Evolutionary conservation across 148 eudicot species (phyloP), one percentile per base, ranked within the genome.

Genomic region (Vaccinium corymbosum): DNA sequence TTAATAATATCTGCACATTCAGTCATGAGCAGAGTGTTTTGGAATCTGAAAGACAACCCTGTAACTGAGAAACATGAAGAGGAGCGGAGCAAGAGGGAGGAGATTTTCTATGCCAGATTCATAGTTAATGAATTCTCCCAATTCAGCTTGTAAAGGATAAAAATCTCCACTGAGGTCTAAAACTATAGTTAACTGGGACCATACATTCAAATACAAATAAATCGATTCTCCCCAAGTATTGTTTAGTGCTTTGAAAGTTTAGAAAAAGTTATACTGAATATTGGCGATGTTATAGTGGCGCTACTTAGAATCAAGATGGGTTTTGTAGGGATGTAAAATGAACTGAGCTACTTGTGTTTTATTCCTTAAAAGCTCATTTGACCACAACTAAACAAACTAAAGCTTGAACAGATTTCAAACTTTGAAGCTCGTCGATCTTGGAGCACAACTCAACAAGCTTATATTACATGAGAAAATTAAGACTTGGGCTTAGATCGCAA

Each of bases 1-100:
- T 93, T 84, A 97, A 16, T 29, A 97, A 85, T 80, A 97, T 85
- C 99, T 97, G 93, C 88, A 89, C 66, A 52, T 52, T 68, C 76
- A 85, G 64, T 61, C 29, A 68, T 9, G n/a, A 56, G 81, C 48
- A 68, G 68, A 84, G 66, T 52, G 64, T 79, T 14, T 61, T 64
- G 10, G n/a, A 83, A 84, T 48, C 84, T 7, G 61, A 75, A 32
- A 62, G 62, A 53, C n/a, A 76, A 55, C 76, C 80, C 52, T 50
- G 68, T 22, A 22, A 22, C 53, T 7, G 32, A 22, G 15, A 80
- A 32, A 42, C 46, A 32, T 11, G 66, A 59, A 4, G 32, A 10
- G 42, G 46, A 19, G 29, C 4, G 27, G 70, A 64, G 71, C 71
- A 64, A 64, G 82, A 80, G 15, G 50, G 32, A 61, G 27, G 22